Evolutionary conservation across 139 green algal genomes (phyloP), one percentile per base, ranked within the genome.

Genomic region (Nannochloris sp.): DNA sequence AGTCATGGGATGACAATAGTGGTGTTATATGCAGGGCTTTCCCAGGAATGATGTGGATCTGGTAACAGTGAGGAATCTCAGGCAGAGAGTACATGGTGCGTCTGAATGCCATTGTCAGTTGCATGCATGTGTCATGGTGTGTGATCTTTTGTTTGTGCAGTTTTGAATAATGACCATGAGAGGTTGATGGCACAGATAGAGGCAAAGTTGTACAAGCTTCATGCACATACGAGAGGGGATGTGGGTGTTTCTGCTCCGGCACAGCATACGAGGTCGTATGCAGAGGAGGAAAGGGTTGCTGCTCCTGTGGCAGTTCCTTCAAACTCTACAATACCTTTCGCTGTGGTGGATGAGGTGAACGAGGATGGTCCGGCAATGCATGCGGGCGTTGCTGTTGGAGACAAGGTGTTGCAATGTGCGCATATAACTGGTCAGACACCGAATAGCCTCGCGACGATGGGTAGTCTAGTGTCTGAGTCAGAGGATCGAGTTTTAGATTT

Each of bases 131-230:
- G 20, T 23, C 20, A 25, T 25, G 17, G 13, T 2, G 33, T 40
- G 11, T 40, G 33, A 40, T 40, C 28, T 43, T 56, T 13, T 12
- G 3, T 56, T 13, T 12, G 3, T 67, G 76, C 82, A 66, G 83
- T 76, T 13, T 72, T 95, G 8, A 81, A 79, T 17, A 91, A 91
- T 30, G 87, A 95, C 70, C 84, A 91, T 68, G 90, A 89, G 61
- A 53, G 31, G 2, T 29, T 95, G 9, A 85, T 64, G 14, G 61
- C 48, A 23, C 58, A 80, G 37, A 75, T 94, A 43, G 82, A 93
- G 56, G 11, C 30, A 12, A 49, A 80, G 37, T 58, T 93, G 60
- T 68, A 81, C 26, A 16, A 76, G 51, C 51, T 91, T 33, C 84
- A 91, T 65, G 72, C 80, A 13, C 50, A 49, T 26, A 58, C 70